phyloP scores from a whole-genome alignment of 2,329 filamentous ascomycete species.

The Biscogniauxia marginata region DNA sequence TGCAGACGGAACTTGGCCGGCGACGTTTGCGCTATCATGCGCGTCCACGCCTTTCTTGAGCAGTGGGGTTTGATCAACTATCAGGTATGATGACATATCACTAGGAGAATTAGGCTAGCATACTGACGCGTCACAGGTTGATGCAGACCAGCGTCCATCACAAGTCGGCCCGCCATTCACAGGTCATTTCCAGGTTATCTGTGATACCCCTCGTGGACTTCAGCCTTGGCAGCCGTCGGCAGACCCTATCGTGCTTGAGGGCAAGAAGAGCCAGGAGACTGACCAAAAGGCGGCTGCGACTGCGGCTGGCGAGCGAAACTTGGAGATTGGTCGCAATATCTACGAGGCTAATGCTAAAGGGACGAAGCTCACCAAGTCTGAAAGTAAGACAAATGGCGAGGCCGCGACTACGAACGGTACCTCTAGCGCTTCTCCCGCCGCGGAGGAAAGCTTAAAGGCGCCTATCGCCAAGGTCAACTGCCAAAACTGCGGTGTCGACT shows the following conservation, averaged over 20 bases:
- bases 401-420: constrained; percentile 64
- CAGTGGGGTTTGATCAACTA: constrained; percentile 99
- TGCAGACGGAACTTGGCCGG: constrained; percentile 93
- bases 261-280: constrained; percentile 63
- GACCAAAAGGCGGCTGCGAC: constrained; percentile 69
- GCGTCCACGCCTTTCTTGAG: constrained; percentile 95
- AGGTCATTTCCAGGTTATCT: constrained; percentile 93
- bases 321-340: constrained; percentile 92
- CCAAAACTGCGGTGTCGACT: constrained; percentile 89
- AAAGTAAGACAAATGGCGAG: constrained; percentile 76
- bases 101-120: not conserved
- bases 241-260: constrained; percentile 64
- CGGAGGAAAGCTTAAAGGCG: constrained; percentile 63
- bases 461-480: constrained; percentile 74
- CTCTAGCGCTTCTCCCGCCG: constrained; percentile 38
- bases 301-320: constrained; percentile 78
- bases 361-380: constrained; percentile 65
- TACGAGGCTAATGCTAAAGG: constrained; percentile 89
- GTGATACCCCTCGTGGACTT: constrained; percentile 90
- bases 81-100: constrained; percentile 60
- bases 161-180: constrained; percentile 96
- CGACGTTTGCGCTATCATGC: constrained; percentile 98
- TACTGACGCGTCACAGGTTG: constrained; percentile 63
- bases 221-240: constrained; percentile 93
- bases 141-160: constrained; percentile 90